Conservation (phyloP, 2,329 filamentous ascomycete species). For the Zalaria obscura region DNA sequence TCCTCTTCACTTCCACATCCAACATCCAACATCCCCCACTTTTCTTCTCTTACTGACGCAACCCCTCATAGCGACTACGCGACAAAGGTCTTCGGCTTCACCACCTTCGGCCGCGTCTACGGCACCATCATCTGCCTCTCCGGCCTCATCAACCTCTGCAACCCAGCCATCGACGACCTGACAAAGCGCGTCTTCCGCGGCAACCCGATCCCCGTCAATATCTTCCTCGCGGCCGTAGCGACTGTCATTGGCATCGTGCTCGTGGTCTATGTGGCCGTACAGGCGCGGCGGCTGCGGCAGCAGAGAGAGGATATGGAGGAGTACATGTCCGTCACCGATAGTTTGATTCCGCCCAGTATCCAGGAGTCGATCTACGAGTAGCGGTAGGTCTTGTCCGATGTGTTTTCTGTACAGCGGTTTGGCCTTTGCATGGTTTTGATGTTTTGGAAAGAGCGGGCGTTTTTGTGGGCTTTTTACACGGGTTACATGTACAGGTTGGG, state of each 20-base stretch:
- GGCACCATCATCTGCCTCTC: constrained; percentile 76
- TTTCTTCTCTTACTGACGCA: neutral
- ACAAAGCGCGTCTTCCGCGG: constrained; percentile 59
- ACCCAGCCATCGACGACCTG: constrained; percentile 63
- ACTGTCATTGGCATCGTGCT: constrained; percentile 49
- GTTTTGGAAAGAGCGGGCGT: too few species aligned
- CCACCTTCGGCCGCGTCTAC: constrained; percentile 84
- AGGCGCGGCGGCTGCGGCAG: constrained; percentile 1
- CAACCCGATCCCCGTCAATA: constrained; percentile 65
- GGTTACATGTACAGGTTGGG: too few species aligned
- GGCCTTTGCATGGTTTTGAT: too few species aligned
- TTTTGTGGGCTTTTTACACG: too few species aligned
- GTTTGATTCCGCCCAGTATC: too few species aligned
- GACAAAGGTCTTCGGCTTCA: constrained; percentile 88
- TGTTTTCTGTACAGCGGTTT: too few species aligned
- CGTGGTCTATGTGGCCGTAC: constrained; percentile 47
- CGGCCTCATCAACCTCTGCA: constrained; percentile 69
- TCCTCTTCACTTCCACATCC: neutral
- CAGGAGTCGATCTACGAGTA: too few species aligned
- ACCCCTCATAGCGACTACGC: constrained; percentile 47
- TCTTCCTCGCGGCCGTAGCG: constrained; percentile 48
- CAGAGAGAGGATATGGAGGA: too few species aligned
- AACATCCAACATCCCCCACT: neutral
- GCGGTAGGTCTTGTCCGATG: too few species aligned
- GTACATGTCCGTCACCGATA: too few species aligned